Conservation (phyloP, 2,329 filamentous ascomycete genomes). For the Hypomyces perniciosus region DNA sequence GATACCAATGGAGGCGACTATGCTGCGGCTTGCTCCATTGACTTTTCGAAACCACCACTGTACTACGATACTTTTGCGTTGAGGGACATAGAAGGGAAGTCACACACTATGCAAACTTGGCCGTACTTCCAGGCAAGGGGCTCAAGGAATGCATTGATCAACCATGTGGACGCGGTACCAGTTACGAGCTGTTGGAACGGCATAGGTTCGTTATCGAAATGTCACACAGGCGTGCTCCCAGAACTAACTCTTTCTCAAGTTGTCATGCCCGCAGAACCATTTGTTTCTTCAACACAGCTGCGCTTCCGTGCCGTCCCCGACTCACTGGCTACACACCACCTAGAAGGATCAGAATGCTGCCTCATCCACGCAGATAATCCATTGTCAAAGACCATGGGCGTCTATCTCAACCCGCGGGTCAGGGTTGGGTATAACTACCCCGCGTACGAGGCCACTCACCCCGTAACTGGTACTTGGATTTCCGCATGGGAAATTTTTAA, state of each 20-base stretch:
- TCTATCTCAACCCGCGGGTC: conserved; percentile 65
- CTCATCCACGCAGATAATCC: conserved; percentile 69
- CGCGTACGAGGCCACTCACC: conserved; percentile 47
- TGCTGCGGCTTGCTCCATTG: conserved; percentile 56
- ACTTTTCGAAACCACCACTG: conserved; percentile 47
- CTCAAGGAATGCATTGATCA: conserved; percentile 50
- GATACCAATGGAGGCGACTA: conserved; percentile 53
- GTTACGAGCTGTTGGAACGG: conserved; percentile 43
- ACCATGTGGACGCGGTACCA: conserved; percentile 39
- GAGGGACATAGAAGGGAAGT: conserved; percentile 45
- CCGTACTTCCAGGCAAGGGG: conserved; percentile 49
- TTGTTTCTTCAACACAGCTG: conserved; percentile 41
- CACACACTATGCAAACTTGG: conserved; percentile 49
- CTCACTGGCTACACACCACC: conserved; percentile 52
- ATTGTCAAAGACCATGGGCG: conserved; percentile 44
- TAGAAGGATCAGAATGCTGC: conserved; percentile 77
- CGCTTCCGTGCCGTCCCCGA: conserved; percentile 61
- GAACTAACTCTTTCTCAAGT: conserved; percentile 21
- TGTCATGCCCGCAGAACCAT: conserved; percentile 49
- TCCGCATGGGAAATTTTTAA: conserved; percentile 41
- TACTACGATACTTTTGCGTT: conserved; percentile 61
- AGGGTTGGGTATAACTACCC: conserved; percentile 56
- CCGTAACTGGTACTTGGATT: conserved; percentile 36
- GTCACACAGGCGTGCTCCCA: neutral
- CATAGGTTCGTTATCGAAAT: conserved; percentile 26